A percentile compares a stretch with the other conserved stretches of the same genome.
Evolutionary conservation across 1,284 basidiomycete genomes (phyloP).

Genomic region (Earliella scabrosa): DNA sequence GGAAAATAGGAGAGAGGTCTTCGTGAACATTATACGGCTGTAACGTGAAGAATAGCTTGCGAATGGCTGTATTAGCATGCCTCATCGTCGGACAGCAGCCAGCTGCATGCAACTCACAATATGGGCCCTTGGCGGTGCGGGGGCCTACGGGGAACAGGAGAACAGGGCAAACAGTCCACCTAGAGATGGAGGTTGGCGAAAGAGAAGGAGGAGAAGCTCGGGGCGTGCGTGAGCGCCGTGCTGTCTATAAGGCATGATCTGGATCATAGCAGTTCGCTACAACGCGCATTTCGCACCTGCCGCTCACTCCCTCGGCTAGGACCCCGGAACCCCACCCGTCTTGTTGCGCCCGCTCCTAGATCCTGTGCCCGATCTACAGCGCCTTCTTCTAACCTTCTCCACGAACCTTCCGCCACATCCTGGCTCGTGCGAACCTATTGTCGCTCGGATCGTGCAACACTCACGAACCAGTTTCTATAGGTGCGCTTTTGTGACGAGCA

Average conservation of each 20-base stretch:
- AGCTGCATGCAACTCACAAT: conserved; percentile 1
- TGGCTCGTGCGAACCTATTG: no score
- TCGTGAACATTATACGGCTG: conserved; percentile 20
- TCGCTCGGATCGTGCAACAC: no score
- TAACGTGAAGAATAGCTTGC: conserved; percentile 2
- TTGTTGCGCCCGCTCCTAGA: no score
- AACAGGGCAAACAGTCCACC: not conserved
- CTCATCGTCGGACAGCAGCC: not conserved
- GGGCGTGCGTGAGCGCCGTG: conserved; percentile 4
- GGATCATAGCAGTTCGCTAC: conserved; percentile 6
- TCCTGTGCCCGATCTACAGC: no score
- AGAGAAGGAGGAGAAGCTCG: conserved; percentile 10
- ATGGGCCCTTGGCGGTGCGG: not conserved
- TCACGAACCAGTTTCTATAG: no score
- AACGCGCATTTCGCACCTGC: conserved; percentile 2
- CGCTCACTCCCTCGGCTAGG: not conserved
- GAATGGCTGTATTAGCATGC: not conserved
- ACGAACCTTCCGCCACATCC: no score
- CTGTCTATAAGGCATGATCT: conserved; percentile 18
- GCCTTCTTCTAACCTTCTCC: no score
- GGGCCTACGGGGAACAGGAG: not conserved
- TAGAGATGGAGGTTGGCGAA: conserved; percentile 6
- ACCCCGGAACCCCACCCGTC: conserved; percentile 3
- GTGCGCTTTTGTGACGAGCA: no score
- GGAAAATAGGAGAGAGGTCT: conserved; percentile 14